These are phyloP conservation scores for Zalaria sp. DNA, from an alignment of 2,329 filamentous ascomycete genomes.

Conservation along the genomic window DNA sequence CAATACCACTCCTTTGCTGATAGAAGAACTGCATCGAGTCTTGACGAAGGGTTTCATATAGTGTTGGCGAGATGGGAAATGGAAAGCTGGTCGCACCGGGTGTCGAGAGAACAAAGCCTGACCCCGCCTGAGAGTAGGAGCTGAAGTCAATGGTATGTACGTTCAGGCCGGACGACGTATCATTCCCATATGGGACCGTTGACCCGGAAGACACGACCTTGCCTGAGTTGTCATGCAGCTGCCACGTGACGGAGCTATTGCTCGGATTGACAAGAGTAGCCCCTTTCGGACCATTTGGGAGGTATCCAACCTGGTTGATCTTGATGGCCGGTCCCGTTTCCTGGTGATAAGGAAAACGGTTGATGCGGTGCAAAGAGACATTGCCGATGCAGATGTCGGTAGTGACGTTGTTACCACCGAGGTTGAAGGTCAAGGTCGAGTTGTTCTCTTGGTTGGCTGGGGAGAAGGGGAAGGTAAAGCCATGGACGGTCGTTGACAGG, in stretches of 20 bases:
- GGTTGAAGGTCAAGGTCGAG: constrained; percentile 1
- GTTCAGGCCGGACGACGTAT: constrained; percentile 4
- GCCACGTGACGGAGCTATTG: constrained; percentile 1
- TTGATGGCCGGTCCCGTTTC: constrained; percentile 4
- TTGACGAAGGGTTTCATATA: constrained; percentile 4
- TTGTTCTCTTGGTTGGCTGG: constrained; percentile 6
- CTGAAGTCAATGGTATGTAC: constrained; percentile 4
- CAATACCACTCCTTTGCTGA: constrained; percentile 7
- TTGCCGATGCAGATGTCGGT: constrained; percentile 4
- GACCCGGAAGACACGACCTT: background rate
- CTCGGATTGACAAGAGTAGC: constrained; percentile 2
- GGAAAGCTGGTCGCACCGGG: constrained; percentile 4
- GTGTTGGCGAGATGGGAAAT: constrained; percentile 1
- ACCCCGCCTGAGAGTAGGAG: background rate
- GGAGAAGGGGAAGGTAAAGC: constrained; percentile 3
- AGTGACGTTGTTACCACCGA: constrained; percentile 1
- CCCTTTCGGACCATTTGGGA: constrained; percentile 4
- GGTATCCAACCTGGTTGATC: constrained; percentile 5
- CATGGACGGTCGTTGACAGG: constrained; percentile 1
- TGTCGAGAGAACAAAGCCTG: background rate
- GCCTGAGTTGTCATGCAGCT: constrained; percentile 1
- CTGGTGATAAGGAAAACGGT: constrained; percentile 4
- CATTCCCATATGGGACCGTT: constrained; percentile 1
- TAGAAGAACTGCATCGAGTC: constrained; percentile 7
- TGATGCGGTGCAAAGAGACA: constrained; percentile 4